A percentile compares a stretch with the other conserved stretches of the same genome.
Evolutionary conservation across 345 rosid genomes (phyloP).

Genomic region (Gossypium mustelinum): DNA sequence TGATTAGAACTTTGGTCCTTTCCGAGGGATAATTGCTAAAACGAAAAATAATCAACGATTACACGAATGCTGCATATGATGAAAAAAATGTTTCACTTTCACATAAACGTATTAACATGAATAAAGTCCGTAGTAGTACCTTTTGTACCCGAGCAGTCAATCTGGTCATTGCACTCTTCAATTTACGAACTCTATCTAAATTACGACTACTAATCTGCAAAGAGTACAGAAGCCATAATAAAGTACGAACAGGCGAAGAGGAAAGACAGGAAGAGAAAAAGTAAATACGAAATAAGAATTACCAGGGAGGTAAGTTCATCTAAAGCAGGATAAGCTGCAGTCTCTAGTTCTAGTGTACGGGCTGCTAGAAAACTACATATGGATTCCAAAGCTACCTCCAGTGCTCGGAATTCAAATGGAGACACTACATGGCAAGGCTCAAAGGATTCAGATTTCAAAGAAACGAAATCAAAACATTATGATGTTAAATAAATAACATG

Average conservation of each 20-base stretch:
- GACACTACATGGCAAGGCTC: constrained; percentile 49
- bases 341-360: constrained; percentile 81
- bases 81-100: not conserved
- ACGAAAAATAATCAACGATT: not conserved
- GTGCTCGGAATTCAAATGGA: constrained; percentile 78
- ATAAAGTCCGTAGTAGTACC: constrained; percentile 30
- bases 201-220: constrained; percentile 91
- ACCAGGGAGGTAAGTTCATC: constrained; percentile 95
- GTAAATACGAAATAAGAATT: not conserved
- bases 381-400: constrained; percentile 95
- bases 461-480: not conserved
- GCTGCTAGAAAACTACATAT: constrained; percentile 90
- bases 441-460: constrained; percentile 15
- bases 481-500: not conserved
- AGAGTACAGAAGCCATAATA: not conserved
- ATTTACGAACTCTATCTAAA: constrained; percentile 88
- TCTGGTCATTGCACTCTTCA: constrained; percentile 97
- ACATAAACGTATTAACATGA: not conserved
- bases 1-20: too few relatives aligned
- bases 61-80: not conserved
- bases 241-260: not conserved
- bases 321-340: constrained; percentile 93
- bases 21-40: too few relatives aligned
- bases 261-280: not conserved
- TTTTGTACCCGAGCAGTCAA: constrained; percentile 94